Evolutionary conservation across 1,139 yeast species (phyloP).

Genomic region (Geotrichum candidum): DNA sequence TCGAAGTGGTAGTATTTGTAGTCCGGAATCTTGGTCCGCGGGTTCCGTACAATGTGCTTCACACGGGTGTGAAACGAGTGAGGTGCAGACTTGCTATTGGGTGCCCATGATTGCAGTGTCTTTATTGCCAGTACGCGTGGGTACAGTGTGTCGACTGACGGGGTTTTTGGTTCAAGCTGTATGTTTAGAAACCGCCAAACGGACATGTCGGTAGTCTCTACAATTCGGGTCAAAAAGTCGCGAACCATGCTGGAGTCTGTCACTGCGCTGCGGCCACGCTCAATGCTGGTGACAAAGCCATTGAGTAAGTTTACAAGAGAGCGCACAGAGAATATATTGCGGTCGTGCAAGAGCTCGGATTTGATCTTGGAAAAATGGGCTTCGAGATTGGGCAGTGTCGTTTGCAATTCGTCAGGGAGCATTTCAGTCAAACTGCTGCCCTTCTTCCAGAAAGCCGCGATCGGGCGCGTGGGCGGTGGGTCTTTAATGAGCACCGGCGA

Average conservation of each 20-base stretch:
- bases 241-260: not conserved
- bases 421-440: not conserved
- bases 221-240: not conserved
- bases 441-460: not conserved
- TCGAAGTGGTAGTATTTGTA: not conserved
- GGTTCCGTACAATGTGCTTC: not conserved
- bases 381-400: not conserved
- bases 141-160: not conserved
- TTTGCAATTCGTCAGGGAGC: not conserved
- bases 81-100: slow-evolving; percentile 6
- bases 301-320: slow-evolving; percentile 4
- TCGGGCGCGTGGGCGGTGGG: not conserved
- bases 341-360: not conserved
- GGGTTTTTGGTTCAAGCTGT: not conserved
- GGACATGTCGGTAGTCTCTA: not conserved
- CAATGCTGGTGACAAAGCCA: not conserved
- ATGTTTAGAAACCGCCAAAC: slow-evolving; percentile 11
- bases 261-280: not conserved
- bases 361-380: not conserved
- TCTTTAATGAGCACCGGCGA: slow-evolving; percentile 6
- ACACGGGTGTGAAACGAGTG: not conserved
- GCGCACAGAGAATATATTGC: not conserved
- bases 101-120: slow-evolving; percentile 7
- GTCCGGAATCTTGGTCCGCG: not conserved
- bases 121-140: slow-evolving; percentile 1